Base-by-base conservation (phyloP, 805 yeast genomes). In the Danielia reshetovae region DNA sequence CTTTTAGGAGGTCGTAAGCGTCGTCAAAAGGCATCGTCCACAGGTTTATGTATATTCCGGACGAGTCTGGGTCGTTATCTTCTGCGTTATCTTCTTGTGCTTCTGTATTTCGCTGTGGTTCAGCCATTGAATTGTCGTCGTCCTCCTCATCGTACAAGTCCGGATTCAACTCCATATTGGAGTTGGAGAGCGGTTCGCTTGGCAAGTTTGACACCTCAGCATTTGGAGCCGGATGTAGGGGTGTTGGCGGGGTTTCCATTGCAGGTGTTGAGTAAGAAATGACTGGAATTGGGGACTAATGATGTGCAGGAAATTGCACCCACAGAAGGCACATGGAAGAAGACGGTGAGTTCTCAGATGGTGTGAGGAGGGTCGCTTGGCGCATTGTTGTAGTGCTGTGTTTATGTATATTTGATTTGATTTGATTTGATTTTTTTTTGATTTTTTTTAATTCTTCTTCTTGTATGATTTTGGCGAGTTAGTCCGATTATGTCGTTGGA, bases 131-230 rank as follows among this genome's bases (percentile, higher is more conserved):
- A 6, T 18, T 36, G 4, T 32, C 41, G 13, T 32, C 50, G 18
- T 43, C 53, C 5, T 46, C 51, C 2, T 48, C 56, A 23, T 56
- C 63, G 29, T 60, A 59, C 34, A 65, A 44, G 8, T 59, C 70
- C 1, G 71, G 72, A 40, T 67, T 66, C 39, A 67, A 51, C 30
- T 65, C 70, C 25, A 67, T 43, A 30, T 55, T 56, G 3, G 23
- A 13, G 5, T 36, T 29, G 7, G 47, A 51, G 25, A 60, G 39
- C 17, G 42, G 34, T 4, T 50, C 62, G 12, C 35, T 38, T 1
- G 68, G 68, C 12, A 63, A 31, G 15, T 39, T 37, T 3, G 7
- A 7, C 9, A 61, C 54, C 36, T 63, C 69, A 37, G 55, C 62
- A 42, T 63, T 57, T 6, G 65, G 53, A 6, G 44, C 59, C 7